Evolutionary conservation across 23 red algal species (phyloP), one percentile per base, ranked within the genome.

Genomic region (Cyanidium caldarium): DNA sequence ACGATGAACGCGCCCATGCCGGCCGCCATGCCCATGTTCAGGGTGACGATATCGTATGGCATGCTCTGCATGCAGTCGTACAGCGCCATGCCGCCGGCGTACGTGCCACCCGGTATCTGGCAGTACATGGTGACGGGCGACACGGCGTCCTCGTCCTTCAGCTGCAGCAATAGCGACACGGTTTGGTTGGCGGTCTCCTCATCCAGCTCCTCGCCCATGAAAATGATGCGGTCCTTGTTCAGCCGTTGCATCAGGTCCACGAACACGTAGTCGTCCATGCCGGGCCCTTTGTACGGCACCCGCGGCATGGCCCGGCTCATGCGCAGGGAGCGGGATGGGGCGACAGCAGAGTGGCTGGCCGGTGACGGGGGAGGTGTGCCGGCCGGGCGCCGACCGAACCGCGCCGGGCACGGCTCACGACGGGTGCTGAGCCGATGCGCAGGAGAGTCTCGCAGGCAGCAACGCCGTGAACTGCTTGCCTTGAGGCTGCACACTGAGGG

Each of bases 191-290:
- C 82, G 33, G 58, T 70, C 74, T 98, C 92, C 35, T 98, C 92
- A 45, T 98, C 92, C 33, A 98, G 57, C 65, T 98, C 92, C 41
- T 98, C 83, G 42, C 81, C 81, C 13, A 98, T 72, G 38, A 83
- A 98, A 19, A 98, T 88, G 31, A 98, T 98, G 44, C 92, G 77
- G 58, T 98, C 92, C 34, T 84, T 42, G 51, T 86, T 84, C 1
- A 98, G 73, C n/a, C 92, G 79, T 65, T 98, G 83, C 65, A 98
- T 87, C 46, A 98, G 78, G 67, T 98, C 92, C 30, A 98, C 88
- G 39, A 98, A 98, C 57, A 87, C 84, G 68, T 98, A 87, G 35
- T 67, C 83, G 28, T 98, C 80, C 28, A 77, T 73, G 30, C 92
- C 92, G 15, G 84, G 84, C 19, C 83, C 92, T 56, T 88, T 87